Evolutionary conservation across 129 eudicot genomes (phyloP).

Genomic region (Deinandra increscens): DNA sequence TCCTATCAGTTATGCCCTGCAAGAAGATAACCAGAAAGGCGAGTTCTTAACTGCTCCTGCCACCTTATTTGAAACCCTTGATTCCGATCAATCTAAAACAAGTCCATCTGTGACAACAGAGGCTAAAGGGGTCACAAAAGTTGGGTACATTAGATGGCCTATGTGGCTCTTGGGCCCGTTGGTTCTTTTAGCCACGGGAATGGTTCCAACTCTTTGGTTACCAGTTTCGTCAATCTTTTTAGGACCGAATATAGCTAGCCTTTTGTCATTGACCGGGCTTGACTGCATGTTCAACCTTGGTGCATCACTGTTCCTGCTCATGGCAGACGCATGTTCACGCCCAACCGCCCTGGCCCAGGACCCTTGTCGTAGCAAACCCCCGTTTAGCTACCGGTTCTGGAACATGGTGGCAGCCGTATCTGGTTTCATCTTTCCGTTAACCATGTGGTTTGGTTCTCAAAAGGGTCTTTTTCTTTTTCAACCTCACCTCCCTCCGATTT

Average conservation of each 20-base stretch:
- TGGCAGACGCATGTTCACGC: conserved; percentile 81
- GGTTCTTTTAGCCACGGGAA: conserved; percentile 74
- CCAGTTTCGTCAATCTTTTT: conserved; percentile 82
- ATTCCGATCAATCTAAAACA: conserved; percentile 40
- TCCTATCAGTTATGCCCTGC: conserved; percentile 55
- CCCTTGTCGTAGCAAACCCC: conserved; percentile 50
- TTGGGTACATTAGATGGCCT: conserved; percentile 64
- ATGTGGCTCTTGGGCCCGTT: conserved; percentile 86
- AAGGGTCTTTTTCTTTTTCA: conserved; percentile 60
- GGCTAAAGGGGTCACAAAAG: conserved; percentile 31
- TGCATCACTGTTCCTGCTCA: conserved; percentile 75
- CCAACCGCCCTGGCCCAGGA: conserved; percentile 37
- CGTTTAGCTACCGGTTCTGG: conserved; percentile 64
- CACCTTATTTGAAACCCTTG: conserved; percentile 56
- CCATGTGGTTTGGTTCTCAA: conserved; percentile 50
- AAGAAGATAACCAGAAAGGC: conserved; percentile 41
- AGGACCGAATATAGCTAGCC: conserved; percentile 85
- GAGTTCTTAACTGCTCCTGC: conserved; percentile 36
- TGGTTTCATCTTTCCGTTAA: conserved; percentile 66
- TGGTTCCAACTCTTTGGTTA: conserved; percentile 89
- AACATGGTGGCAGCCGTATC: conserved; percentile 64
- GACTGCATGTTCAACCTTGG: conserved; percentile 95
- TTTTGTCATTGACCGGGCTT: conserved; percentile 78
- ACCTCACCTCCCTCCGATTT: conserved; percentile 63
- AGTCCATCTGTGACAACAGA: conserved; percentile 26